Base-by-base conservation (phyloP, 208 protist genomes). In the Angomonas ambiguus region DNA sequence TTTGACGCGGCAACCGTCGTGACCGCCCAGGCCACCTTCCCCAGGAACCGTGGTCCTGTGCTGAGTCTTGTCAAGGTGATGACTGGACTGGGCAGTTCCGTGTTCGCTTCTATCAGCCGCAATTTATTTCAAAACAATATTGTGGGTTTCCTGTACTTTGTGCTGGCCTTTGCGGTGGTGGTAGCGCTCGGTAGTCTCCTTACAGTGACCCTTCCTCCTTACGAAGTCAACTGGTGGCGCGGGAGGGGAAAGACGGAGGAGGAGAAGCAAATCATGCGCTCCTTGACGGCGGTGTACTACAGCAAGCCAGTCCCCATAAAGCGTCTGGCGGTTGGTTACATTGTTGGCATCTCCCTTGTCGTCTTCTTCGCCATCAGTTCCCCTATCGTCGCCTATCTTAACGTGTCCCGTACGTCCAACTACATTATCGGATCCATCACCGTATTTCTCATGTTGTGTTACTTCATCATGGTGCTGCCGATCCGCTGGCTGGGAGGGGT, bases 21-120 rank as follows among this genome's bases (percentile, higher is more conserved):
- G 48, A 85, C 83, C 2, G 64, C 85, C 25, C 72, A 67, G 20
- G 70, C 83, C 51, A 67, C 74, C 22, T 88, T 88, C 65, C 79
- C 83, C n/a, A 79, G 83, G 58, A 88, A 88, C 67, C 83, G 79
- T 20, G 83, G 83, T 45, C 79, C 74, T 11, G 79, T 88, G 33
- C 65, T 88, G 10, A 76, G 70, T 1, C 58, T 88, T 25, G 74
- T 78, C 33, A 90, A 87, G 74, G 77, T 86, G 57, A 83, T 90
- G 78, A 90, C 80, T 6, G 75, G 80, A 25, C 83, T 90, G 16
- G 83, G 83, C 41, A 82, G 80, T 68, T 87, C 83, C 49, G 80
- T 84, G n/a, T 62, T 90, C 28, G 70, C 83, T 33, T 79, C 77
- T 38, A 75, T 90, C 64, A 86, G 72, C 42, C 62, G 65, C 6